These are phyloP conservation scores for Cardamine occulta DNA, from an alignment of 345 rosid species.

Conservation along the genomic window DNA sequence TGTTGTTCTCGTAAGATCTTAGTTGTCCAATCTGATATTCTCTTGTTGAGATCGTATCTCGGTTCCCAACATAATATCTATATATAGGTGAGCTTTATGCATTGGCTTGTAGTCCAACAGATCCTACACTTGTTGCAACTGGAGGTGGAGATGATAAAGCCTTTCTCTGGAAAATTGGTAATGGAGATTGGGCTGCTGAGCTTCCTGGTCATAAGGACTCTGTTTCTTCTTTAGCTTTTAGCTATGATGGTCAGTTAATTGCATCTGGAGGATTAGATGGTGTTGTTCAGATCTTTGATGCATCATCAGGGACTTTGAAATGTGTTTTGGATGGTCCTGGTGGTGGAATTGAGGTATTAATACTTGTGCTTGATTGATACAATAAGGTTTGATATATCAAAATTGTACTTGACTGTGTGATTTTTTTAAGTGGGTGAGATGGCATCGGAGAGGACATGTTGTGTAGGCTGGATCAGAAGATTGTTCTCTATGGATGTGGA, in stretches of 20 bases:
- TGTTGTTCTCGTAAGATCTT: no score
- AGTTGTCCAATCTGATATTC: no score
- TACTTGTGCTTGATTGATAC: neutral
- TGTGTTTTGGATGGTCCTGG: slow-evolving; percentile 72
- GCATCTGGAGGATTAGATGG: slow-evolving; percentile 89
- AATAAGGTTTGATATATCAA: neutral
- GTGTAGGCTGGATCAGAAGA: slow-evolving; percentile 89
- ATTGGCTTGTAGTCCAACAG: slow-evolving; percentile 78
- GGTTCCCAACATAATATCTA: no score
- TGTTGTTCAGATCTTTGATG: slow-evolving; percentile 72
- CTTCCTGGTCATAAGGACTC: slow-evolving; percentile 86
- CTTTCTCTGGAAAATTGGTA: slow-evolving; percentile 87
- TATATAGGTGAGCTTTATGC: slow-evolving; percentile 73
- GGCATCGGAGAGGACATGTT: slow-evolving; percentile 96
- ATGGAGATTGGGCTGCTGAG: slow-evolving; percentile 86
- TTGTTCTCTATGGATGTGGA: slow-evolving; percentile 91
- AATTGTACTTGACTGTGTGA: slow-evolving; percentile 21
- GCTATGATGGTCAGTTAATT: slow-evolving; percentile 74
- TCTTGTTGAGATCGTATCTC: no score
- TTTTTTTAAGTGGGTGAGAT: slow-evolving; percentile 78
- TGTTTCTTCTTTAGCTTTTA: slow-evolving; percentile 72
- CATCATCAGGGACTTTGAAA: slow-evolving; percentile 61
- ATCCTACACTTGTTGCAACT: slow-evolving; percentile 81
- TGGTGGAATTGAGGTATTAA: slow-evolving; percentile 76
- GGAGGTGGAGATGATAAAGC: slow-evolving; percentile 90